Percentiles rank a stretch among this genome's conserved stretches.
These are phyloP conservation scores for Hygrophila difformis DNA, from an alignment of 257 asterid species.

Conservation along the genomic window DNA sequence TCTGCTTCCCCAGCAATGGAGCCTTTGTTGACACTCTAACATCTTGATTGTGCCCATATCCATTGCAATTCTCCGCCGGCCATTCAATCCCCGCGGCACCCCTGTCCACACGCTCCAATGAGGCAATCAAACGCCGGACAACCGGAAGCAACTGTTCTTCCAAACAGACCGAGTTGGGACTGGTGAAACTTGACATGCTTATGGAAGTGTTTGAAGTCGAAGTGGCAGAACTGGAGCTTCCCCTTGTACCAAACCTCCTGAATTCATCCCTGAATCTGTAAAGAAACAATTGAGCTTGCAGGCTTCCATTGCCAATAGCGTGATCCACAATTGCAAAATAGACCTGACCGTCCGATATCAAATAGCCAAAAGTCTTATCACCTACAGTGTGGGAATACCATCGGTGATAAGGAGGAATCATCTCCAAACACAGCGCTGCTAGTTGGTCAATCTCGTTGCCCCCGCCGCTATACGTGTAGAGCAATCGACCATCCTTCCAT, in stretches of 20 bases:
- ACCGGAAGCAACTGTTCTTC: conserved; percentile 47
- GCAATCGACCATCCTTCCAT: conserved; percentile 39
- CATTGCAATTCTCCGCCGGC: conserved; percentile 20
- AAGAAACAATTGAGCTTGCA: conserved; percentile 33
- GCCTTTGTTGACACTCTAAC: conserved; percentile 52
- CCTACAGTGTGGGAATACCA: conserved; percentile 62
- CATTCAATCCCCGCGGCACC: conserved; percentile 14
- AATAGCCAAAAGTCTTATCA: conserved; percentile 43
- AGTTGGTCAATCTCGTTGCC: conserved; percentile 41
- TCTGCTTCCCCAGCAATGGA: conserved; percentile 50
- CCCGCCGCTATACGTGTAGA: conserved; percentile 39
- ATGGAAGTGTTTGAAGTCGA: too few species aligned
- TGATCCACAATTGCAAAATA: conserved; percentile 55
- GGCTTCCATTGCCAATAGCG: conserved; percentile 29
- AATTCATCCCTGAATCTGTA: conserved; percentile 50
- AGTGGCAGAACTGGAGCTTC: conserved; percentile 27
- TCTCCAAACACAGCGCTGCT: conserved; percentile 60
- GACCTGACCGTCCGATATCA: conserved; percentile 40
- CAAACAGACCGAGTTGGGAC: conserved; percentile 27
- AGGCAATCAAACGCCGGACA: conserved; percentile 29
- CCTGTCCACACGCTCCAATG: conserved; percentile 27
- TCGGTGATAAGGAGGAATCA: conserved; percentile 54
- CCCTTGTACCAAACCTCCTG: conserved; percentile 25
- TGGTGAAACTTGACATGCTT: conserved; percentile 26
- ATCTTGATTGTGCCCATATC: conserved; percentile 22